Conservation (phyloP, 176 grass and related monocot species). For the Cymbopogon citratus region DNA sequence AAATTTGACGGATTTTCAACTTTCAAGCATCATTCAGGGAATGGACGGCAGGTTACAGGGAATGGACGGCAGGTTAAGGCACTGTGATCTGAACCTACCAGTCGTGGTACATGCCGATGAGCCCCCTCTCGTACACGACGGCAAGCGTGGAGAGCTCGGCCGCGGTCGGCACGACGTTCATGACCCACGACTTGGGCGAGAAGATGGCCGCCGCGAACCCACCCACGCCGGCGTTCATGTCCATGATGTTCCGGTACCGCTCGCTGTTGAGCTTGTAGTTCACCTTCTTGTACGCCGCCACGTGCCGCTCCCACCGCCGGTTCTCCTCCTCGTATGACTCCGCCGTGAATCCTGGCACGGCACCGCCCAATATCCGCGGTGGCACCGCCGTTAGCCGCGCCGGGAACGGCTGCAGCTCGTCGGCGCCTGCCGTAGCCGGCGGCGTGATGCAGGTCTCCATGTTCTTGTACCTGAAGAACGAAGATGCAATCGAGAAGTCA, state of each 20-base stretch:
- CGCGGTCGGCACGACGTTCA: constrained; percentile 74
- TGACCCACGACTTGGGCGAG: constrained; percentile 77
- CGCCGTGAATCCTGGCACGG: constrained; percentile 40
- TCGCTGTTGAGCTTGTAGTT: constrained; percentile 50
- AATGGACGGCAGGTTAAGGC: not conserved
- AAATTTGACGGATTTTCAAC: not conserved
- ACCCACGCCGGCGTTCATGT: constrained; percentile 96
- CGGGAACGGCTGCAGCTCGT: constrained; percentile 65
- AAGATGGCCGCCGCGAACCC: constrained; percentile 71
- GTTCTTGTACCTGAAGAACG: constrained; percentile 68
- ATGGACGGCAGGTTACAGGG: no score
- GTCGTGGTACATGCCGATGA: constrained; percentile 91
- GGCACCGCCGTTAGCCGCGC: constrained; percentile 48
- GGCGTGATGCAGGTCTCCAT: constrained; percentile 61
- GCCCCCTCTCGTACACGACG: constrained; percentile 68
- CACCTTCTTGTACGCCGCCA: constrained; percentile 60
- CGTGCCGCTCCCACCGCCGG: constrained; percentile 61
- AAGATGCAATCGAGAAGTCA: not conserved
- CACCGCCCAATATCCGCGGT: constrained; percentile 37
- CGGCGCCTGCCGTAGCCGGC: constrained; percentile 5
- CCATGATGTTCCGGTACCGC: constrained; percentile 81
- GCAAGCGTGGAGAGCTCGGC: constrained; percentile 66
- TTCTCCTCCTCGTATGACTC: constrained; percentile 59
- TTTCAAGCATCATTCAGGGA: not conserved
- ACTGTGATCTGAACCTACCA: constrained; percentile 32